Evolutionary conservation across 2,329 filamentous ascomycete genomes (phyloP), one percentile per base, ranked within the genome.

Genomic region (Fusarium torreyae): DNA sequence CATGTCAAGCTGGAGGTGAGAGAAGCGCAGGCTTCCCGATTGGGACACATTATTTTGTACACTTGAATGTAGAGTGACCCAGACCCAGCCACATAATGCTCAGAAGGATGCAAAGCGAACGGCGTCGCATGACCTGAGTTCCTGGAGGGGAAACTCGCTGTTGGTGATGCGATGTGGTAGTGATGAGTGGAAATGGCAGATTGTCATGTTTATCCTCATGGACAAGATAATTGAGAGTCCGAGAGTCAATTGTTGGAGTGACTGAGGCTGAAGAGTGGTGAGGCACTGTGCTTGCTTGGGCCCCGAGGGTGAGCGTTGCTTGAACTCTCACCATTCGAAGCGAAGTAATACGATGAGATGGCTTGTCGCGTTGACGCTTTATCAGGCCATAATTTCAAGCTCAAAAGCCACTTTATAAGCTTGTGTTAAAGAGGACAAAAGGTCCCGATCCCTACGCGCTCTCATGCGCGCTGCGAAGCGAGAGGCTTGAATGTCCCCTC

Each of bases 41-140:
- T n/a, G 50, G 50, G 56, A 46, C 31, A 40, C 49, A 18, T 54
- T 26, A 14, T 55, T 38, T 40, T 58, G 50, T 43, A 55, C n/a
- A 24, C 33, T 34, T 17, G 13, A 31, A 60, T 13, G 57, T 60
- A 61, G 44, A 61, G 45, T 39, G 44, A 44, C 58, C 61, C 49
- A 66, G 63, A 44, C 58, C 61, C 49, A 66, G 63, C 63, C 55
- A 66, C 55, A 40, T 20, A 33, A 48, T 20, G 31, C 11, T 31
- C 24, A 9, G n/a, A 40, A 40, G 18, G 40, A 38, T 36, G 57
- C 63, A 48, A 66, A 61, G 63, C 11, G 53, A 34, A 39, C n/a
- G 38, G 34, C 34, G 22, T 61, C 61, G 61, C 54, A 50, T 66
- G 62, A 66, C 48, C 53, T 45, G 39, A 39, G n/a, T 22, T n/a